Base-by-base conservation (phyloP, 2,329 filamentous ascomycete genomes). In the Sporothrix variecibatus region DNA sequence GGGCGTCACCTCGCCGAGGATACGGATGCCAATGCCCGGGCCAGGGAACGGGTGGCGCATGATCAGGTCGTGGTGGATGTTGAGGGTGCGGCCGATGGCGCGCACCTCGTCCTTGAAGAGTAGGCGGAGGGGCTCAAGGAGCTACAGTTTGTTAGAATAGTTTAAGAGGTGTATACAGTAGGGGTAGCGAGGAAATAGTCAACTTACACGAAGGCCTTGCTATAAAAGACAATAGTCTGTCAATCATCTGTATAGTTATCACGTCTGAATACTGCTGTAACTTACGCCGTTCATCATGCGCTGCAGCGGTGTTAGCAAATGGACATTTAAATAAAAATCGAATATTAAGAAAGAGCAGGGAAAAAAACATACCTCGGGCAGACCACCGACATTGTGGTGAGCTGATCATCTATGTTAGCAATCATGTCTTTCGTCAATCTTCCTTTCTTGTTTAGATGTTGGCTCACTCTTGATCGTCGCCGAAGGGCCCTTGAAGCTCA, bases 1-100 rank as follows among this genome's bases (percentile, higher is more conserved):
- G 1, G 86, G 87, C 0, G 93, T 97, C 17, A 97, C 91, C 78
- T 97, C 94, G 49, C 95, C 95, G 0, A 97, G 85, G 75, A 97
- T 92, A 72, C 93, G 88, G 77, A 96, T 93, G 17, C 89, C 94
- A 75, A 97, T 90, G 71, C 83, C 88, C 0, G 86, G 83, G 26
- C 80, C 79, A 11, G 79, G 79, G 78, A 81, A 81, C 46, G 79
- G 79, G 74, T 81, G 93, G 43, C 93, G 86, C 89, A 90, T 93
- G 72, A 95, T 91, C 8, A 95, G 89, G n/a, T 93, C 88, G 76
- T 92, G 87, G 69, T 90, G 87, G 74, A 95, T 93, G 34, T 90
- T 90, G 3, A 95, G 86, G 76, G 93, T 86, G 20, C 88, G 89
- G 46, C 93, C 93, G 3, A 95, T 83, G 1, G 76, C 87, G 84